A percentile compares a stretch with the other conserved stretches of the same genome.
Evolutionary conservation across 2,329 filamentous ascomycete genomes (phyloP).

Genomic region (Fusarium denticulatum): DNA sequence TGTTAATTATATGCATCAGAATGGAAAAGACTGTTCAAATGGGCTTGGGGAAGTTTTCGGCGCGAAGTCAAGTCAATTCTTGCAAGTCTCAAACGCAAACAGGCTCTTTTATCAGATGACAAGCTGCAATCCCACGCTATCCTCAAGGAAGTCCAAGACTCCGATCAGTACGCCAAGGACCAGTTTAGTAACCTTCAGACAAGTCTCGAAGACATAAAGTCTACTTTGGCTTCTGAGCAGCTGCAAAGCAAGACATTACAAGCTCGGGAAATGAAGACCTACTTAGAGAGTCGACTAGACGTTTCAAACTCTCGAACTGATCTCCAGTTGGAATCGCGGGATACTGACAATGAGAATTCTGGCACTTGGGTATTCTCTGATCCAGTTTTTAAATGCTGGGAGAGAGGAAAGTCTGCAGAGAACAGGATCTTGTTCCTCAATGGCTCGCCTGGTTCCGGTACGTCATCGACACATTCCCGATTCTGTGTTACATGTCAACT

Average conservation of each 20-base stretch:
- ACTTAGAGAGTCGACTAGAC: background rate
- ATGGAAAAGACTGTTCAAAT: accelerated
- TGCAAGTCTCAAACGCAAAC: background rate
- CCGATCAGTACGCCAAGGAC: accelerated
- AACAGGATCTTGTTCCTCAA: accelerated
- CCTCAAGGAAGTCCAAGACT: background rate
- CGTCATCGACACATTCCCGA: background rate
- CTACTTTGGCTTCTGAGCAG: background rate
- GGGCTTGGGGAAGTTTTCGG: background rate
- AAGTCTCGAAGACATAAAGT: background rate
- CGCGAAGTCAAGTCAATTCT: background rate
- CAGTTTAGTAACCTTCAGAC: accelerated
- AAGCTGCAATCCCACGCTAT: background rate
- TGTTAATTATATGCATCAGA: accelerated
- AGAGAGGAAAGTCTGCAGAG: accelerated
- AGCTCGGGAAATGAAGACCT: background rate
- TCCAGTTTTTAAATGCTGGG: accelerated
- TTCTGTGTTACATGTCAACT: no score
- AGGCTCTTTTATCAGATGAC: background rate
- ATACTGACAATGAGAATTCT: accelerated
- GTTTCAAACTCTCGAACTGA: background rate
- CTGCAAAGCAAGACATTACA: accelerated
- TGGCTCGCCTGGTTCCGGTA: background rate
- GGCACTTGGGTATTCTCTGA: background rate
- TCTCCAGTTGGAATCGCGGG: accelerated